These are phyloP conservation scores for Dactylellina sp. DNA, from an alignment of 2,329 filamentous ascomycete genomes.

Conservation along the genomic window DNA sequence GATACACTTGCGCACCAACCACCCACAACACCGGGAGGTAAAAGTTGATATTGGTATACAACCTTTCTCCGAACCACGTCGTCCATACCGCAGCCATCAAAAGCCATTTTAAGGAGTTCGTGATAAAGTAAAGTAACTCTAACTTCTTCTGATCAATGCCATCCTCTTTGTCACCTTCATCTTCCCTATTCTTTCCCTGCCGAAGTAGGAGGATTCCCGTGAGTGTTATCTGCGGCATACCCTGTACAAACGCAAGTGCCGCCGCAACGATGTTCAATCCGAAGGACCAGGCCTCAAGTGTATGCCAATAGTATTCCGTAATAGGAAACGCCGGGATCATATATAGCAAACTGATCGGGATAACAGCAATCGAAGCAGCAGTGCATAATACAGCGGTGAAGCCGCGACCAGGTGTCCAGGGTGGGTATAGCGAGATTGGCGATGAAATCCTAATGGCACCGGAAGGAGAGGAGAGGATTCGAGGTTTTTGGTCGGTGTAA, in stretches of 20 bases:
- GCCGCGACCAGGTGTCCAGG: slow-evolving; percentile 39
- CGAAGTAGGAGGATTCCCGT: slow-evolving; percentile 14
- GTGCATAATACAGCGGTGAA: slow-evolving; percentile 29
- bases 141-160: slow-evolving; percentile 11
- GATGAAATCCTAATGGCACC: slow-evolving; percentile 35
- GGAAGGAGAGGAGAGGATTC: slow-evolving; percentile 26
- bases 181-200: not conserved
- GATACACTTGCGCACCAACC: slow-evolving; percentile 44
- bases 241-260: slow-evolving; percentile 37
- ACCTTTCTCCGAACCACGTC: slow-evolving; percentile 44
- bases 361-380: slow-evolving; percentile 16
- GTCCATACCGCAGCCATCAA: slow-evolving; percentile 44
- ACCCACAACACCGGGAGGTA: slow-evolving; percentile 50
- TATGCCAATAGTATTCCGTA: slow-evolving; percentile 38
- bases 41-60: slow-evolving; percentile 54
- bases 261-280: slow-evolving; percentile 44
- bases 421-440: slow-evolving; percentile 23
- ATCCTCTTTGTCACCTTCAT: not conserved
- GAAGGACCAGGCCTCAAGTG: slow-evolving; percentile 50
- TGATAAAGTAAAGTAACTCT: slow-evolving; percentile 15
- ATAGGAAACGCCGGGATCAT: slow-evolving; percentile 36
- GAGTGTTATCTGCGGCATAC: slow-evolving; percentile 40
- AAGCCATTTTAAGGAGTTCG: slow-evolving; percentile 28
- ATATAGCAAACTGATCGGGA: slow-evolving; percentile 42
- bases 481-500: slow-evolving; percentile 27